Evolutionary conservation across 1,139 yeast species (phyloP).

Genomic region (Yarrowia galli): DNA sequence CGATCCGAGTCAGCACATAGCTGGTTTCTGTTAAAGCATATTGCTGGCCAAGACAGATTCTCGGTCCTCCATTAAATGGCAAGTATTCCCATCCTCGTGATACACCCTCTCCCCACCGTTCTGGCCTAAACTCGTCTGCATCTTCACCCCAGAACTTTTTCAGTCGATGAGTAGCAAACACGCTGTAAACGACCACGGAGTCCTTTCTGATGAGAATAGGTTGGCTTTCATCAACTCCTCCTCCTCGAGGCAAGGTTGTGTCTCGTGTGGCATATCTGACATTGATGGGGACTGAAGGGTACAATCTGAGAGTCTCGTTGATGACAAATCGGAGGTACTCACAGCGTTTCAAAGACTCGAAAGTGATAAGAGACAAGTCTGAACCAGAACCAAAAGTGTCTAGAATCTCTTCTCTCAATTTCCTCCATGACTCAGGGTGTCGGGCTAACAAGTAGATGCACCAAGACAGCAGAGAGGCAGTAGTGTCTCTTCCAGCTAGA

Average conservation of each 20-base stretch:
- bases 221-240: conserved; percentile 54
- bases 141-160: conserved; percentile 58
- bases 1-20: conserved; percentile 57
- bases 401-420: conserved; percentile 45
- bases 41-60: conserved; percentile 67
- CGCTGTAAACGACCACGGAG: conserved; percentile 55
- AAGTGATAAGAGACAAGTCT: conserved; percentile 48
- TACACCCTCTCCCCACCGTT: conserved; percentile 55
- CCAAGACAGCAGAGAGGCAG: conserved; percentile 61
- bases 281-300: conserved; percentile 64
- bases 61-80: conserved; percentile 66
- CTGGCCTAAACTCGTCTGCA: conserved; percentile 59
- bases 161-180: conserved; percentile 57
- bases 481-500: conserved; percentile 65
- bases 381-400: conserved; percentile 45
- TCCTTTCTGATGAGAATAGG: conserved; percentile 61
- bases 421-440: conserved; percentile 52
- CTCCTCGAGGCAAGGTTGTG: conserved; percentile 49
- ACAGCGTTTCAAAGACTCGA: conserved; percentile 60
- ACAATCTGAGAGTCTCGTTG: conserved; percentile 61
- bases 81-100: conserved; percentile 48
- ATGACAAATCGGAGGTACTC: conserved; percentile 59
- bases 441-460: conserved; percentile 57
- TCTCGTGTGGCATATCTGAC: conserved; percentile 57
- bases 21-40: conserved; percentile 65